phyloP scores from a whole-genome alignment of 1,139 yeast species.

The Yamadazyma taylorii region DNA sequence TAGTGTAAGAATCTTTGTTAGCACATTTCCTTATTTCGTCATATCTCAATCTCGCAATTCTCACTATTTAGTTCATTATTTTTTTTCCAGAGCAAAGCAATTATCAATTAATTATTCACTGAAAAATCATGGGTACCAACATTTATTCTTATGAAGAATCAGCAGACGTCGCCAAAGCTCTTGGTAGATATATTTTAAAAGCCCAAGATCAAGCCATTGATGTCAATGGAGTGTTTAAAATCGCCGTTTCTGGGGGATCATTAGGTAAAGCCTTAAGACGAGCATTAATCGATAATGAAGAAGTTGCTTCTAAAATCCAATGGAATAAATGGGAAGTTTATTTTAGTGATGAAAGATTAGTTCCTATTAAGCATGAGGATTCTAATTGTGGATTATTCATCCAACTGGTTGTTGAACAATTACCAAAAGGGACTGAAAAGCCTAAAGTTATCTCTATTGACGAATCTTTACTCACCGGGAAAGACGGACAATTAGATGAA shows the following conservation, averaged over 20 bases:
- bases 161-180: constrained; percentile 56
- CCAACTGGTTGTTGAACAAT: constrained; percentile 50
- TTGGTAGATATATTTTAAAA: constrained; percentile 54
- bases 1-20: too few relatives aligned
- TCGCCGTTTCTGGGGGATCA: constrained; percentile 92
- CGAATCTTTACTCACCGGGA: constrained; percentile 45
- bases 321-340: constrained; percentile 73
- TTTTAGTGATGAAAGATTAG: constrained; percentile 74
- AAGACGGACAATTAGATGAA: constrained; percentile 43
- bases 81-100: too few relatives aligned
- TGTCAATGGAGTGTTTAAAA: constrained; percentile 48
- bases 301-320: constrained; percentile 45
- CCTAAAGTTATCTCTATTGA: constrained; percentile 55
- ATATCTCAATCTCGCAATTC: too few relatives aligned
- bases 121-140: constrained; percentile 27
- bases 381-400: constrained; percentile 69
- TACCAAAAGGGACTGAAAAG: constrained; percentile 26
- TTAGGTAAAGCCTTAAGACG: constrained; percentile 71
- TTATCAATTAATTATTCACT: neutral
- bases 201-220: constrained; percentile 55
- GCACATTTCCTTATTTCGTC: too few relatives aligned
- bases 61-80: too few relatives aligned
- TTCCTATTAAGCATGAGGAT: constrained; percentile 64
- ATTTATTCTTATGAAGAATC: constrained; percentile 56
- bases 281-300: constrained; percentile 63